Evolutionary conservation across 192 early-diverging fungal genomes (phyloP), one percentile per base, ranked within the genome.

Genomic region (Backusella psychrophila): DNA sequence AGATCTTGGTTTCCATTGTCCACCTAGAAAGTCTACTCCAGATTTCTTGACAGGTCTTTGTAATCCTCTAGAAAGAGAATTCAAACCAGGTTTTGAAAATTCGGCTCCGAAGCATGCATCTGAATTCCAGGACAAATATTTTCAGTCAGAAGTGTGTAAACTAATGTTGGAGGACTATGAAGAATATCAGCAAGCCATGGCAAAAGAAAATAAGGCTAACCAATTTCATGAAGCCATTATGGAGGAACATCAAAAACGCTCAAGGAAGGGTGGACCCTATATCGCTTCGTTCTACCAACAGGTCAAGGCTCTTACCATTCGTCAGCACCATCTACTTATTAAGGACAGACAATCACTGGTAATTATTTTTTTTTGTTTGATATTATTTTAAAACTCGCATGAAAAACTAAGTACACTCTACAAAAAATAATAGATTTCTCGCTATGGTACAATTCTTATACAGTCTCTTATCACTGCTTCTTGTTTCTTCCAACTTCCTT

Each of bases 31-130:
- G 78, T 90, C 90, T 1, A 89, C 89, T 0, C 86, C 92, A 0
- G 92, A 95, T 75, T 93, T 91, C 73, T 77, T 94, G 23, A 93
- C 91, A 5, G 91, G 91, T 8, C 70, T 94, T 44, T 93, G 90
- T 7, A 88, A 91, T 66, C 84, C 85, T n/a, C 76, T 85, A 15
- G 88, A 90, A 78, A 83, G 88, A 44, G 86, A 78, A 73, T 75
- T 75, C 17, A 73, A 79, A 7, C 67, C 83, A 1, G 93, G 89
- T 3, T 92, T 84, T 78, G 85, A 89, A 72, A 75, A 82, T 14
- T 71, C 42, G n/a, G 88, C 85, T 1, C 93, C 93, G 0, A 78
- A 76, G 29, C 85, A 85, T 0, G 83, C 90, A 66, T 85, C 84
- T 36, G 91, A 91, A 69, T 94, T 94, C 79, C 91, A 92, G 71